phyloP scores from a whole-genome alignment of 2,329 filamentous ascomycete genomes.

The Tympanopsis confertula region DNA sequence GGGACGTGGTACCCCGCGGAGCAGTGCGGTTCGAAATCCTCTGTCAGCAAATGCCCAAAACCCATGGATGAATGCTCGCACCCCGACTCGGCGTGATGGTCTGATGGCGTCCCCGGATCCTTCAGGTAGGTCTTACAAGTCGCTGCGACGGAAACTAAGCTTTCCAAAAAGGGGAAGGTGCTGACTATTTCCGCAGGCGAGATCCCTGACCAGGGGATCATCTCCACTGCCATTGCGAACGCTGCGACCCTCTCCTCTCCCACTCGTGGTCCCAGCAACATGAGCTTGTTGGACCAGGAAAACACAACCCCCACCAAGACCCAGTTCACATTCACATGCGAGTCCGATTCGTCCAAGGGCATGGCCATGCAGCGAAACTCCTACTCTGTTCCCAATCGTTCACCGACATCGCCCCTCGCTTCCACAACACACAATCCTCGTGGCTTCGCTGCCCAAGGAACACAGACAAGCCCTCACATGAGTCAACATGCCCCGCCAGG shows the following conservation, averaged over 20 bases:
- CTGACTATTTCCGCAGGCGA: no score
- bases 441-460: constrained; percentile 36
- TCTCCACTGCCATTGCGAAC: constrained; percentile 83
- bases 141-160: no score
- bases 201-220: constrained; percentile 67
- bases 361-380: constrained; percentile 43
- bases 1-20: constrained; percentile 37
- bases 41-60: constrained; percentile 45
- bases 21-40: constrained; percentile 45
- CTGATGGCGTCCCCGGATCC: no score
- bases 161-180: no score
- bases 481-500: constrained; percentile 21
- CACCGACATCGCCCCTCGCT: constrained; percentile 18
- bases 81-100: constrained; percentile 30
- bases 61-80: constrained; percentile 36
- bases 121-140: constrained; percentile 32
- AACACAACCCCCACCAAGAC: constrained; percentile 61
- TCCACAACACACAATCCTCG: constrained; percentile 17
- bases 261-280: constrained; percentile 60
- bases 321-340: constrained; percentile 94
- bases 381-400: constrained; percentile 17
- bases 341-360: constrained; percentile 58
- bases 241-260: constrained; percentile 58
- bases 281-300: constrained; percentile 66
- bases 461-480: constrained; percentile 41